Evolutionary conservation across 2,329 filamentous ascomycete species (phyloP), one percentile per base, ranked within the genome.

Genomic region (Ophiosphaerella herpotricha): DNA sequence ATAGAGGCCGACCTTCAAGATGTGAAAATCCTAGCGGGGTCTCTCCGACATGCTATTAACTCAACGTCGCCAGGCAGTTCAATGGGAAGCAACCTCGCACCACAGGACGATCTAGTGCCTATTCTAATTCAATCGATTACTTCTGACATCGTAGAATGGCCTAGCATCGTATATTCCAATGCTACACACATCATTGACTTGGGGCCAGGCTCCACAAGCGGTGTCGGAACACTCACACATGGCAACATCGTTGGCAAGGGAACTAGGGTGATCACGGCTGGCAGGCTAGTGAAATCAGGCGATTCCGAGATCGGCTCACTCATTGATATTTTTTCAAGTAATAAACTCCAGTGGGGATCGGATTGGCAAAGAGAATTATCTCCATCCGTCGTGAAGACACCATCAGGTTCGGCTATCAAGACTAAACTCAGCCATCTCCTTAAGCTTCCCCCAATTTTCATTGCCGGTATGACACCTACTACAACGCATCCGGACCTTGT

Each of bases 401-500:
- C 44, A 23, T 50, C 36, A 11, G 58, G 52, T 14, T 46, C 48
- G 8, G 44, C 51, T 14, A 39, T 61, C 39, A 52, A 52, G 33
- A 60, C 58, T 4, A 58, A 56, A 79, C 94, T 97, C 88, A 95
- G 89, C 74, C 83, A 90, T 61, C 79, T 96, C 16, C 79, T 96
- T 14, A 91, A 91, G 62, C 80, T 94, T 4, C 91, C 92, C 7
- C 92, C 92, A 0, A 79, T 97, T 55, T 87, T 97, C 79, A 91
- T 96, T 53, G 90, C 91, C 48, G 92, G 91, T 71, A 97, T 97
- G 92, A 96, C 92, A 2, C 92, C 92, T 11, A 85, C 84, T 52
- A 97, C 92, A 0, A 90, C 95, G 3, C 85, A 90, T 1, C 94
- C 89, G 88, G 90, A 96, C 74, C 96, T 96, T 60, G 89, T 96